Percentiles rank a stretch among this genome's conserved stretches.
phyloP scores from a whole-genome alignment of 495 filamentous ascomycete genomes.

The Talaromyces liani region DNA sequence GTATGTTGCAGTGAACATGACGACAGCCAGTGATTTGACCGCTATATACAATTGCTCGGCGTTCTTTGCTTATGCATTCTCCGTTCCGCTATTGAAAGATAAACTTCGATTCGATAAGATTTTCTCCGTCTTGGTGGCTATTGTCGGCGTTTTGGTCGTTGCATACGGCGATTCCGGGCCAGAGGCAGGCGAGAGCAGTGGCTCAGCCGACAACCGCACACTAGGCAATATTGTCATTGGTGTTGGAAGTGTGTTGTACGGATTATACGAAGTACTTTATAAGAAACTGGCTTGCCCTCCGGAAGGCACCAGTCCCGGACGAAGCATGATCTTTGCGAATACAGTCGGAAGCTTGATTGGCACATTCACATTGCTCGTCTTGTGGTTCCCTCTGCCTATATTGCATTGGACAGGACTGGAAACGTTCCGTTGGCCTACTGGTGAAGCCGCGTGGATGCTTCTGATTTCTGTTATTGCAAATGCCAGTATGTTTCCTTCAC shows the following conservation, averaged over 20 bases:
- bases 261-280: conserved; percentile 94
- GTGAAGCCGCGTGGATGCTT: conserved; percentile 70
- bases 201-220: conserved; percentile 48
- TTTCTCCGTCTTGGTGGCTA: conserved; percentile 75
- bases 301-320: conserved; percentile 69
- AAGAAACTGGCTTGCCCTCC: conserved; percentile 89
- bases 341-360: conserved; percentile 84
- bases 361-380: conserved; percentile 68
- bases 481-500: conserved; percentile 48
- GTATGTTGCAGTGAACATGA: conserved; percentile 92
- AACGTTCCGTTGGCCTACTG: conserved; percentile 70
- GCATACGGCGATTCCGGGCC: conserved; percentile 76
- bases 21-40: conserved; percentile 83
- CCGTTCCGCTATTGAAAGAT: conserved; percentile 80
- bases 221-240: conserved; percentile 89
- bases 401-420: conserved; percentile 73
- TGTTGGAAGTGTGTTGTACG: conserved; percentile 87
- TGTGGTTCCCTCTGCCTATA: conserved; percentile 89
- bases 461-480: conserved; percentile 75
- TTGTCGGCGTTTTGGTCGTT: conserved; percentile 81
- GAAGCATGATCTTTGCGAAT: conserved; percentile 89
- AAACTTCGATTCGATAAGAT: conserved; percentile 73
- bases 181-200: conserved; percentile 32
- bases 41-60: conserved; percentile 99
- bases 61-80: conserved; percentile 97